These are phyloP conservation scores for Diplotaxis tenuifolia DNA, from an alignment of 345 rosid species.

Conservation along the genomic window DNA sequence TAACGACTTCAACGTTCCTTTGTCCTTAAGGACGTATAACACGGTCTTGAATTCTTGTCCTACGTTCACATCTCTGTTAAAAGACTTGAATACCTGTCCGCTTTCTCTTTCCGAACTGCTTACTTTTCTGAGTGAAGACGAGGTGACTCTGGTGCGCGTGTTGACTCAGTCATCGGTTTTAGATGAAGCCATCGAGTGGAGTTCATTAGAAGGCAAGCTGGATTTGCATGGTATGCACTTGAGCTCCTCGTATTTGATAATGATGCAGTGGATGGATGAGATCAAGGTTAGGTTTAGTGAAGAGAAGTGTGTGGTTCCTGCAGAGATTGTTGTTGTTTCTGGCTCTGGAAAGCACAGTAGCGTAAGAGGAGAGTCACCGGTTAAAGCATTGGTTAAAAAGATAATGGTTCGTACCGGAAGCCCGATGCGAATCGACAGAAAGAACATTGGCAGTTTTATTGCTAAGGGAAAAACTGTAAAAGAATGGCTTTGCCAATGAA, in stretches of 20 bases:
- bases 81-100: constrained; percentile 37
- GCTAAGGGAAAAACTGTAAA: constrained; percentile 63
- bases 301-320: constrained; percentile 43
- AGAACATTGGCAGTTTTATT: constrained; percentile 65
- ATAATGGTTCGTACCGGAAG: constrained; percentile 50
- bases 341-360: constrained; percentile 76
- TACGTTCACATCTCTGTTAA: constrained; percentile 39
- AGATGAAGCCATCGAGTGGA: constrained; percentile 55
- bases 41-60: constrained; percentile 76
- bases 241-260: constrained; percentile 63
- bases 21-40: constrained; percentile 68
- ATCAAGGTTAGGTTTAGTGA: constrained; percentile 43
- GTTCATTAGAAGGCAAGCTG: constrained; percentile 53
- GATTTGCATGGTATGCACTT: constrained; percentile 89
- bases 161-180: constrained; percentile 54
- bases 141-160: constrained; percentile 48
- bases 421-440: constrained; percentile 73
- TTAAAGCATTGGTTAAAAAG: constrained; percentile 56
- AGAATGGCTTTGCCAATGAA: constrained; percentile 49
- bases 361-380: constrained; percentile 69
- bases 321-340: constrained; percentile 61
- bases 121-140: constrained; percentile 45
- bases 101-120: constrained; percentile 50
- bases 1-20: constrained; percentile 47
- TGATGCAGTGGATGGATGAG: constrained; percentile 75